phyloP scores from a whole-genome alignment of 305 asterid species.

The Plantago rigida region DNA sequence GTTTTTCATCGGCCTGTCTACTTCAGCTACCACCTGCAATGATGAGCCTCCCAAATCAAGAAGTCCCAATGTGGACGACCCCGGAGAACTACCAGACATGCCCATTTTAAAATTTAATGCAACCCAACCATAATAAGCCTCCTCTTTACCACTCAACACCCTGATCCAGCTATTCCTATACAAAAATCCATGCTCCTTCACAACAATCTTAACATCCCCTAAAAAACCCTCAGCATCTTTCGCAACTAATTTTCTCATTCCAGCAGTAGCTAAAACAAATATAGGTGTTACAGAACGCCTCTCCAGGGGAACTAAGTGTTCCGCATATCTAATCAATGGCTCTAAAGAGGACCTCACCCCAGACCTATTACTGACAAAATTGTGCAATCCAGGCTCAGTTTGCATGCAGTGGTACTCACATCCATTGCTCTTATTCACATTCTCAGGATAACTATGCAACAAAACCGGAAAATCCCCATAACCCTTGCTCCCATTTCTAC shows the following conservation, averaged over 20 bases:
- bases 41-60: conserved; percentile 88
- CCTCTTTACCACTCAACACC: conserved; percentile 75
- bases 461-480: conserved; percentile 44
- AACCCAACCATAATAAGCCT: conserved; percentile 76
- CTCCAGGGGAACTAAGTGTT: conserved; percentile 48
- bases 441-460: conserved; percentile 46
- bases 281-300: conserved; percentile 47
- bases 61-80: conserved; percentile 51
- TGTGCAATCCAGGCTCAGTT: conserved; percentile 67
- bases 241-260: conserved; percentile 55
- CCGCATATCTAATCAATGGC: conserved; percentile 61
- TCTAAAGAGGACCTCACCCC: conserved; percentile 49
- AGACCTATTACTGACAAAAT: conserved; percentile 42
- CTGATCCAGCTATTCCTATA: conserved; percentile 47
- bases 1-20: conserved; percentile 27
- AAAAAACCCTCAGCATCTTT: conserved; percentile 36
- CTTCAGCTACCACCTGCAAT: conserved; percentile 69
- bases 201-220: conserved; percentile 39
- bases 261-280: conserved; percentile 69
- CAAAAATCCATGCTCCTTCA: conserved; percentile 44
- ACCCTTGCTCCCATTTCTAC: conserved; percentile 25
- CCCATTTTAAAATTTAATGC: conserved; percentile 64
- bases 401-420: conserved; percentile 74
- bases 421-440: conserved; percentile 36
- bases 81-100: conserved; percentile 33